Conservation (phyloP, 2,329 filamentous ascomycete genomes). For the Clathrospora elynae region DNA sequence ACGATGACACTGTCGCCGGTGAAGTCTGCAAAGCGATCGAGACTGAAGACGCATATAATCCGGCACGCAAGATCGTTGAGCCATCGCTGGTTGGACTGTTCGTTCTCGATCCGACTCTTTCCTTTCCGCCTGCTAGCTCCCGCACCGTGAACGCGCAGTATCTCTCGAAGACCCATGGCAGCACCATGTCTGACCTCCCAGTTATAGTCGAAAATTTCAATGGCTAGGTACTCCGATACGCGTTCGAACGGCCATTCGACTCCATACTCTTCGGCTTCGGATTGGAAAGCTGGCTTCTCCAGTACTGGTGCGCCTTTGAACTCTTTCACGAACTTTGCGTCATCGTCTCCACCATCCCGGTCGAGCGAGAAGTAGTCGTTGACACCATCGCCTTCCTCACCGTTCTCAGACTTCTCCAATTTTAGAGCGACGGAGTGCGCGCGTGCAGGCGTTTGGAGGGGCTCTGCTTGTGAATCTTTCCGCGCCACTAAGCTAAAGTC, state of each 20-base stretch:
- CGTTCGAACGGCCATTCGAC: constrained; percentile 93
- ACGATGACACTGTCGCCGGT: constrained; percentile 97
- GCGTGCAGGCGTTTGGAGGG: constrained; percentile 57
- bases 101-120: constrained; percentile 75
- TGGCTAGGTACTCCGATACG: constrained; percentile 88
- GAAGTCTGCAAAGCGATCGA: constrained; percentile 97
- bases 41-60: constrained; percentile 92
- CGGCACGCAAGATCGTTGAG: constrained; percentile 94
- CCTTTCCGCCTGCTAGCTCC: constrained; percentile 80
- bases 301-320: constrained; percentile 84
- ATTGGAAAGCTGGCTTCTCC: constrained; percentile 84
- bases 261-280: constrained; percentile 76
- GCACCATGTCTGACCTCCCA: constrained; percentile 98
- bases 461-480: constrained; percentile 64
- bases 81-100: constrained; percentile 80
- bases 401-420: constrained; percentile 65
- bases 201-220: constrained; percentile 89
- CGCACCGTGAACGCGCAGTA: constrained; percentile 86
- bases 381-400: constrained; percentile 53
- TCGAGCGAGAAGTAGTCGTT: constrained; percentile 91
- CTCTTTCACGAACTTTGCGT: constrained; percentile 89
- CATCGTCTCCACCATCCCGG: constrained; percentile 79
- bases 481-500: constrained; percentile 76
- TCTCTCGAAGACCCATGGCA: constrained; percentile 90
- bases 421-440: constrained; percentile 59